A percentile compares a stretch with the other conserved stretches of the same genome.
phyloP scores from a whole-genome alignment of 805 yeast genomes.

The Lipomyces mesembrius region DNA sequence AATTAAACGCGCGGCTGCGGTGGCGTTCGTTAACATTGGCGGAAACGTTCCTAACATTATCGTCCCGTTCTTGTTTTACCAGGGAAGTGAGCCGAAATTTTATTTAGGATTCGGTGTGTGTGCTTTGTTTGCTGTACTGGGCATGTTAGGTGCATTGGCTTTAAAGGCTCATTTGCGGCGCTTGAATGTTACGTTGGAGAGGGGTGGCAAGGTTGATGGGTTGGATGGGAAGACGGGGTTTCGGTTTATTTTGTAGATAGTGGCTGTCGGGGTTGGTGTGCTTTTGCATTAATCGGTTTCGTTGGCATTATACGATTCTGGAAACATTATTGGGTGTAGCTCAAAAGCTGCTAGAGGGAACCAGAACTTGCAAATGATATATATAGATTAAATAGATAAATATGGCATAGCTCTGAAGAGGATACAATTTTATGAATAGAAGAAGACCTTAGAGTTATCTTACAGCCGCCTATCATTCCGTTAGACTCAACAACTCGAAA shows the following conservation, averaged over 20 bases:
- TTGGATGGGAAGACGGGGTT: constrained; percentile 41
- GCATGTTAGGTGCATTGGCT: constrained; percentile 22
- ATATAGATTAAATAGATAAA: no score
- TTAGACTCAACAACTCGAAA: no score
- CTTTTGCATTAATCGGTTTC: background rate
- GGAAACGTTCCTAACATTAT: constrained; percentile 41
- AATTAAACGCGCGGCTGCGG: constrained; percentile 49
- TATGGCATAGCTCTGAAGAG: no score
- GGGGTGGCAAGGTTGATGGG: constrained; percentile 41
- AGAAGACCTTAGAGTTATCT: no score
- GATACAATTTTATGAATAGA: no score
- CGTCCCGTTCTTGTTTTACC: constrained; percentile 39
- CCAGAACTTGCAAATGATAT: no score
- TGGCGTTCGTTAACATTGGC: constrained; percentile 57
- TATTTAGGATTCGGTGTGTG: constrained; percentile 42
- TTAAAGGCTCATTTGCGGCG: constrained; percentile 26
- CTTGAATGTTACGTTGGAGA: constrained; percentile 37
- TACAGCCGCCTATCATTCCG: no score
- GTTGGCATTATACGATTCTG: background rate
- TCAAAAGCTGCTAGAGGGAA: background rate
- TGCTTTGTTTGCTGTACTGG: constrained; percentile 32
- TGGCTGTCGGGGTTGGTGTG: background rate
- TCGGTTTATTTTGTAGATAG: constrained; percentile 35
- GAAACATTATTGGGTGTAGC: background rate
- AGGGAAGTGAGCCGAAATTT: constrained; percentile 39